Conservation (phyloP, 495 filamentous ascomycete genomes). For the Aspergillus steynii region DNA sequence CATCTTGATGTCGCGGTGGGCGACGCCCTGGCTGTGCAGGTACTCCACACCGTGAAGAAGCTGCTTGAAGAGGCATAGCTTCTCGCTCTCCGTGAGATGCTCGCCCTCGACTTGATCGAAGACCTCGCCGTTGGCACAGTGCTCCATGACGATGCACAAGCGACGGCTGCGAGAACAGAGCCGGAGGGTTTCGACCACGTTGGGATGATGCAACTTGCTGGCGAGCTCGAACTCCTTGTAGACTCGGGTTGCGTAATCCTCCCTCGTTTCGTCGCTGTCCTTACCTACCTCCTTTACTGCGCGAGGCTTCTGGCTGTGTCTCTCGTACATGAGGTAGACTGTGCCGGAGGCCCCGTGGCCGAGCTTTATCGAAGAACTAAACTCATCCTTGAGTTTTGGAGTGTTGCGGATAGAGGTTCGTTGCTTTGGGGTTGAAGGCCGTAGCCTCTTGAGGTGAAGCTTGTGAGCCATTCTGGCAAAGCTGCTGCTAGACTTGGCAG, state of each 20-base stretch:
- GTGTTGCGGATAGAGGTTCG: neutral
- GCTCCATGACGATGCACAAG: slow-evolving; percentile 88
- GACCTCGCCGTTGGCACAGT: slow-evolving; percentile 72
- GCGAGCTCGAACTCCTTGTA: slow-evolving; percentile 78
- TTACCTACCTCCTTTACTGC: slow-evolving; percentile 82
- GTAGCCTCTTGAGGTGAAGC: neutral
- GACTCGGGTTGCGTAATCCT: slow-evolving; percentile 75
- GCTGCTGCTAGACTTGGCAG: neutral
- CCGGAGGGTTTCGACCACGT: slow-evolving; percentile 71
- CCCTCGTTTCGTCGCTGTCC: slow-evolving; percentile 55
- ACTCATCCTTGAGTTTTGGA: neutral
- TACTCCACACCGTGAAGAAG: slow-evolving; percentile 69
- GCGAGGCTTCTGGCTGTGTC: slow-evolving; percentile 54
- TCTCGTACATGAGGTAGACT: slow-evolving; percentile 56
- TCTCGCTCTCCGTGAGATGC: slow-evolving; percentile 59
- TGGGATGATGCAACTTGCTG: slow-evolving; percentile 74
- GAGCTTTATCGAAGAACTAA: neutral
- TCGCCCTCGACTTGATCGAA: slow-evolving; percentile 64
- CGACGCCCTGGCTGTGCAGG: slow-evolving; percentile 69
- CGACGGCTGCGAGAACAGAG: slow-evolving; percentile 63
- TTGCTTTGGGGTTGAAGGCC: neutral
- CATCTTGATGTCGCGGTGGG: slow-evolving; percentile 80
- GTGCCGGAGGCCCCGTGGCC: neutral
- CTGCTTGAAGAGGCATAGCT: slow-evolving; percentile 79
- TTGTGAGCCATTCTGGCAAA: neutral